Conservation (phyloP, 129 eudicot genomes). For the Apium graveolens region DNA sequence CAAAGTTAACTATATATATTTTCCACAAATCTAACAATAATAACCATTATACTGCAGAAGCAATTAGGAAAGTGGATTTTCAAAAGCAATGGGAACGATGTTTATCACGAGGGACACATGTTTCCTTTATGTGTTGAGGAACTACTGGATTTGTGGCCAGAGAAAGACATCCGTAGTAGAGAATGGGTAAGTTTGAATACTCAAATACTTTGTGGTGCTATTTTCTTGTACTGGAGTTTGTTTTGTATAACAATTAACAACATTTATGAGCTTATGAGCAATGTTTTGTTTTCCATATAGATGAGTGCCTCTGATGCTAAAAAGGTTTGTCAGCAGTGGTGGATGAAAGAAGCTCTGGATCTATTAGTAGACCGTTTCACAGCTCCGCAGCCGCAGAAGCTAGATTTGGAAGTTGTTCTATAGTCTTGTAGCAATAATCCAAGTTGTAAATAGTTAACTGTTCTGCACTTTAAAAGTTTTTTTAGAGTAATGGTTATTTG, state of each 20-base stretch:
- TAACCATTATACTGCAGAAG: slow-evolving; percentile 20
- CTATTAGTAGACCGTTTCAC: slow-evolving; percentile 36
- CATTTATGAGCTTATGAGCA: slow-evolving; percentile 7
- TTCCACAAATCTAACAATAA: background rate
- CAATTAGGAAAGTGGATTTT: slow-evolving; percentile 51
- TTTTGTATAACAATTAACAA: background rate
- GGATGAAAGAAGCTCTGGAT: slow-evolving; percentile 90
- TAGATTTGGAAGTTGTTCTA: background rate
- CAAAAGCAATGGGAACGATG: slow-evolving; percentile 40
- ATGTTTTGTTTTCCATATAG: slow-evolving; percentile 17
- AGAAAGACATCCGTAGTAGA: slow-evolving; percentile 66
- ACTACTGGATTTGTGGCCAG: slow-evolving; percentile 73
- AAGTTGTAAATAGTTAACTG: background rate
- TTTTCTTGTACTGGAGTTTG: background rate
- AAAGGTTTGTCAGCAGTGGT: slow-evolving; percentile 57
- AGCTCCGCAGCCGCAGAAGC: slow-evolving; percentile 11
- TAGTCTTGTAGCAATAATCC: background rate
- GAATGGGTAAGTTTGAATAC: slow-evolving; percentile 41
- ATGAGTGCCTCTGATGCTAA: slow-evolving; percentile 64
- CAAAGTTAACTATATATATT: background rate
- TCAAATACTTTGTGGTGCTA: background rate
- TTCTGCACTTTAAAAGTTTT: background rate
- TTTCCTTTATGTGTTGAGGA: slow-evolving; percentile 62
- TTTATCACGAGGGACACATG: slow-evolving; percentile 56
- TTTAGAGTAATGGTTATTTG: background rate